A percentile compares a stretch with the other conserved stretches of the same genome.
phyloP scores from a whole-genome alignment of 1,284 basidiomycete species.

The Paramarasmius palmivorus region DNA sequence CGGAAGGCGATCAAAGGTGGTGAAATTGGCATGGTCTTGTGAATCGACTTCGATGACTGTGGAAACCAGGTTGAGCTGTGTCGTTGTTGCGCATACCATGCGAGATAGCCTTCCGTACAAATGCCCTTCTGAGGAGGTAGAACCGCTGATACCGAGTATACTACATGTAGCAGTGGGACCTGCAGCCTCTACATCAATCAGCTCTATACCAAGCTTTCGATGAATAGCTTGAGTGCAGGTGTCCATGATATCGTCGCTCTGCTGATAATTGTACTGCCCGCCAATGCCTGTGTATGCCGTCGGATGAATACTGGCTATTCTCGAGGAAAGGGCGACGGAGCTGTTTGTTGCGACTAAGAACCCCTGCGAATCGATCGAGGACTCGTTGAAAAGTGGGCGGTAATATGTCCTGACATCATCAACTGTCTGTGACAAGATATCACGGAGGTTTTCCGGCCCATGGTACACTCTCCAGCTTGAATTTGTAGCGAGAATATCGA shows the following conservation, averaged over 20 bases:
- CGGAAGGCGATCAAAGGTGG: neutral
- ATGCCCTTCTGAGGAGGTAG: constrained; percentile 1
- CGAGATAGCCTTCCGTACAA: constrained; percentile 4
- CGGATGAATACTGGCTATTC: too few species aligned
- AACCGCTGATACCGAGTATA: constrained; percentile 17
- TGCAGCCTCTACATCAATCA: neutral
- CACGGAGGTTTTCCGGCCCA: constrained; percentile 17
- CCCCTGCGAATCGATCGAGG: constrained; percentile 6
- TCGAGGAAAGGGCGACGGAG: too few species aligned
- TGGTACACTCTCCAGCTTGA: constrained; percentile 12
- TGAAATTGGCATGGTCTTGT: constrained; percentile 3
- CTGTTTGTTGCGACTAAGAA: too few species aligned
- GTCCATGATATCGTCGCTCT: too few species aligned
- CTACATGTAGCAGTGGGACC: neutral
- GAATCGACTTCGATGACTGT: constrained; percentile 9
- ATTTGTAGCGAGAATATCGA: constrained; percentile 6
- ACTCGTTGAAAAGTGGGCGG: constrained; percentile 17
- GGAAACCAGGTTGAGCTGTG: constrained; percentile 20
- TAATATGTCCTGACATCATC: constrained; percentile 14
- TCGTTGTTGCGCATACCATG: constrained; percentile 19
- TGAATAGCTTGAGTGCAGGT: too few species aligned
- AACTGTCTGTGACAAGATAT: constrained; percentile 14
- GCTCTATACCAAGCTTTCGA: too few species aligned
- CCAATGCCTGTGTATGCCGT: too few species aligned
- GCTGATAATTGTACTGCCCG: too few species aligned